Evolutionary conservation across 1,284 basidiomycete genomes (phyloP).

Genomic region (Tilletiaria anomala): DNA sequence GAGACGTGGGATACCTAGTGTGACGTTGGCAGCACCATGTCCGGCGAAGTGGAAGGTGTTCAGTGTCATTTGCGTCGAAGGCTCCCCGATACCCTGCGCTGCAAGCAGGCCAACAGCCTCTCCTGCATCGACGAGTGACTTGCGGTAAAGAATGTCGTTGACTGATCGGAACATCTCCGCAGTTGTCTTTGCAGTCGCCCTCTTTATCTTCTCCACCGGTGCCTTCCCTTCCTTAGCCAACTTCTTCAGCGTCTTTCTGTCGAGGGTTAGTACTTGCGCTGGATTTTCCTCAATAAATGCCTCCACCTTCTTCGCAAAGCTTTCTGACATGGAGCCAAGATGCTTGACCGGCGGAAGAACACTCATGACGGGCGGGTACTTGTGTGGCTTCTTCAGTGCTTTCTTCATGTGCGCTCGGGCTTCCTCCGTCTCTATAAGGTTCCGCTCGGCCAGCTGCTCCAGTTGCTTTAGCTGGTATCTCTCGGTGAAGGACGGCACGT

Average conservation of each 20-base stretch:
- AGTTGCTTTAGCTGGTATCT: slow-evolving; percentile 53
- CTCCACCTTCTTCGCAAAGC: slow-evolving; percentile 67
- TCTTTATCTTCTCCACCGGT: slow-evolving; percentile 35
- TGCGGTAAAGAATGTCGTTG: slow-evolving; percentile 36
- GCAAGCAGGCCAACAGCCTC: slow-evolving; percentile 94
- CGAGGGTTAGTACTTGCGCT: slow-evolving; percentile 53
- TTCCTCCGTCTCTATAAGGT: slow-evolving; percentile 53
- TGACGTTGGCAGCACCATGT: slow-evolving; percentile 98
- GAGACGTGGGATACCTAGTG: slow-evolving; percentile 93
- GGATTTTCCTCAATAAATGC: slow-evolving; percentile 70
- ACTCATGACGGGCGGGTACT: slow-evolving; percentile 61
- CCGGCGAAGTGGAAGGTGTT: slow-evolving; percentile 98
- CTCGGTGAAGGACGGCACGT: slow-evolving; percentile 65
- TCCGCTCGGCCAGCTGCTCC: slow-evolving; percentile 21
- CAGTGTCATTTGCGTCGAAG: slow-evolving; percentile 98
- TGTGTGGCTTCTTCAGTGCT: slow-evolving; percentile 67
- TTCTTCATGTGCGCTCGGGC: slow-evolving; percentile 73
- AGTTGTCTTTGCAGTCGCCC: slow-evolving; percentile 11
- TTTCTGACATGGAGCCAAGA: slow-evolving; percentile 83
- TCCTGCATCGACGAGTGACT: slow-evolving; percentile 72
- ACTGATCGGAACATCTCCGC: slow-evolving; percentile 32
- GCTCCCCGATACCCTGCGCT: slow-evolving; percentile 98
- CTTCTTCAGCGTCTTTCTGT: slow-evolving; percentile 44
- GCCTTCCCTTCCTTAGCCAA: slow-evolving; percentile 34
- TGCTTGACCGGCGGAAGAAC: slow-evolving; percentile 63